Evolutionary conservation across 495 filamentous ascomycete species (phyloP).

Genomic region (Penicillium riverlandense): DNA sequence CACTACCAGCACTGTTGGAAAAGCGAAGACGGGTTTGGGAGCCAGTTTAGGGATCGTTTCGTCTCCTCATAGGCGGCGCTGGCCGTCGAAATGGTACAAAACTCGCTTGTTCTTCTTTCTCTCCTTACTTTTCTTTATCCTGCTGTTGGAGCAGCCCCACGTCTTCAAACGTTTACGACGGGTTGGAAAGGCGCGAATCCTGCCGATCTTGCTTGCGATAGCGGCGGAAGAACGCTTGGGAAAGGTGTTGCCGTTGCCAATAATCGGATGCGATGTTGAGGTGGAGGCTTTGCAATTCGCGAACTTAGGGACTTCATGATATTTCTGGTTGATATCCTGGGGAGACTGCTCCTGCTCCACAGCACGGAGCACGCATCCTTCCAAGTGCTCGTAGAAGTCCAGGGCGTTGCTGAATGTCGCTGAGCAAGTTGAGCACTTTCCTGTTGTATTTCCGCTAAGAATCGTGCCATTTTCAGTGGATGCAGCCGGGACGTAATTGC

Average conservation of each 20-base stretch:
- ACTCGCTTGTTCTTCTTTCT: constrained; percentile 70
- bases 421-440: constrained; percentile 94
- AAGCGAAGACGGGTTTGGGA: constrained; percentile 86
- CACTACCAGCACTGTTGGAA: constrained; percentile 53
- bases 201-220: constrained; percentile 12
- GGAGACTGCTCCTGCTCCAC: constrained; percentile 96
- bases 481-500: constrained; percentile 66
- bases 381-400: constrained; percentile 98
- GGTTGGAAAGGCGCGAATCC: constrained; percentile 40
- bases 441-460: constrained; percentile 68
- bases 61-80: constrained; percentile 85
- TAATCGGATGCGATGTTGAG: constrained; percentile 33
- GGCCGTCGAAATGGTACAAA: constrained; percentile 85
- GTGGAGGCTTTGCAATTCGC: constrained; percentile 22
- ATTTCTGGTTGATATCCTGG: constrained; percentile 88
- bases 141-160: constrained; percentile 84
- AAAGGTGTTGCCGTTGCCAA: constrained; percentile 45
- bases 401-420: constrained; percentile 91
- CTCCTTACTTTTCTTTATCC: constrained; percentile 65
- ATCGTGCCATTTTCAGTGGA: constrained; percentile 46
- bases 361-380: constrained; percentile 95
- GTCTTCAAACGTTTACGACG: constrained; percentile 79
- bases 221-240: constrained; percentile 29
- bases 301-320: constrained; percentile 41
- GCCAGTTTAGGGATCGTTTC: constrained; percentile 98